Evolutionary conservation across 148 eudicot genomes (phyloP), one percentile per base, ranked within the genome.

Genomic region (Vaccinium myrtillus): DNA sequence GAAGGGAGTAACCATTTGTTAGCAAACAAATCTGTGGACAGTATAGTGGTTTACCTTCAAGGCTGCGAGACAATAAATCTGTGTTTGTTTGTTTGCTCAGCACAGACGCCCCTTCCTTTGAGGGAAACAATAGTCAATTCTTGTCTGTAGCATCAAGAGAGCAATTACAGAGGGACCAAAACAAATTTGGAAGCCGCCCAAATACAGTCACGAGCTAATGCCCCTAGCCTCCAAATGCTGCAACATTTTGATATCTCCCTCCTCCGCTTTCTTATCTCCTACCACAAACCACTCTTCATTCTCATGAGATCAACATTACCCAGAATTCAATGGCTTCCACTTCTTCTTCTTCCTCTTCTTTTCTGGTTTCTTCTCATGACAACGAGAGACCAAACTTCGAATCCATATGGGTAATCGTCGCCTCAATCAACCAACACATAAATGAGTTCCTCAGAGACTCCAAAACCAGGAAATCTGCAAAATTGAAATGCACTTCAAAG

Each of bases 321-420:
- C 58, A 77, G 21, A 87, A 27, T 65, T 78, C 86, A 88, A 86
- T 87, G 88, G 89, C 92, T 82, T 91, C 92, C 71, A 84, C 30
- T 21, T 86, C 88, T 67, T 61, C 75, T n/a, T 80, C 89, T 32
- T 55, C 85, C 14, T 61, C 87, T 23, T 75, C 86, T 77, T 50
- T 73, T 0, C 30, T 75, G 36, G 49, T 50, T 39, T 65, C 63
- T 48, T 43, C 51, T 80, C 80, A 75, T 43, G 86, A 56, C 4
- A 77, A 88, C 16, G 81, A 82, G 65, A 88, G 77, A 75, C 82
- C 85, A 74, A 86, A 89, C 85, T 70, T 81, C 16, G 81, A 87
- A 10, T 83, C 87, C 0, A 83, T 90, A 49, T 74, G 79, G 15
- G 55, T 23, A 56, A 86, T 91, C 3, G 91, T 87, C 11, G 65